Evolutionary conservation across 495 filamentous ascomycete genomes (phyloP).

Genomic region (Penicillium canariense): DNA sequence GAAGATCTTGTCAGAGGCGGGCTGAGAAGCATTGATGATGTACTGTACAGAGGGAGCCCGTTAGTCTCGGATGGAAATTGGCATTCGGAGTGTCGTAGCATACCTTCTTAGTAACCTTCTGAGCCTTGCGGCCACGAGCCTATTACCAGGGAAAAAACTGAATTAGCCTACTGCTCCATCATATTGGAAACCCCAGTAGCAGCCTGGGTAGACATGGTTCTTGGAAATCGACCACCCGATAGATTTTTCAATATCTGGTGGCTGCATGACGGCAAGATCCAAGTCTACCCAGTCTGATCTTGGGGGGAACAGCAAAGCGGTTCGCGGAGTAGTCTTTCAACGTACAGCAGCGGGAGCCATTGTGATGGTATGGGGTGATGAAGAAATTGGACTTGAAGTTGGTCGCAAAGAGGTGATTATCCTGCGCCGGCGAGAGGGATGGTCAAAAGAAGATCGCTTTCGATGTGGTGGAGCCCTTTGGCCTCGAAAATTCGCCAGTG

Average conservation of each 20-base stretch:
- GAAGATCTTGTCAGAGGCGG: slow-evolving; percentile 99
- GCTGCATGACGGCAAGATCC: slow-evolving; percentile 4
- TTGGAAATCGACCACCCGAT: slow-evolving; percentile 1
- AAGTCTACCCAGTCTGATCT: slow-evolving; percentile 10
- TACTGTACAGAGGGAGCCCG: slow-evolving; percentile 54
- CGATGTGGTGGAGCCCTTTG: slow-evolving; percentile 32
- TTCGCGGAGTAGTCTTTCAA: slow-evolving; percentile 52
- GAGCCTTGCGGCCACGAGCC: slow-evolving; percentile 58
- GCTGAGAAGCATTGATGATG: slow-evolving; percentile 98
- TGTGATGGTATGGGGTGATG: slow-evolving; percentile 32
- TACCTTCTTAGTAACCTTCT: slow-evolving; percentile 71
- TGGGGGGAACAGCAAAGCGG: slow-evolving; percentile 83
- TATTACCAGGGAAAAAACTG: slow-evolving; percentile 30
- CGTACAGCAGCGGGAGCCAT: slow-evolving; percentile 70
- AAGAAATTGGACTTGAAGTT: slow-evolving; percentile 23
- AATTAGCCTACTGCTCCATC: slow-evolving; percentile 94
- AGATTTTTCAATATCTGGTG: slow-evolving; percentile 28
- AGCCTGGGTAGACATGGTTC: slow-evolving; percentile 16
- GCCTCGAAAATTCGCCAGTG: slow-evolving; percentile 18
- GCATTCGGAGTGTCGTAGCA: slow-evolving; percentile 1
- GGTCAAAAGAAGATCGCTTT: slow-evolving; percentile 25
- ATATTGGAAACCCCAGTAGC: slow-evolving; percentile 38
- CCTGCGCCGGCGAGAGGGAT: slow-evolving; percentile 49
- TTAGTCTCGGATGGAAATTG: slow-evolving; percentile 5
- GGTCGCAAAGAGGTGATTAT: slow-evolving; percentile 62